phyloP scores from a whole-genome alignment of 1,139 yeast genomes.

The Diutina rugosa region DNA sequence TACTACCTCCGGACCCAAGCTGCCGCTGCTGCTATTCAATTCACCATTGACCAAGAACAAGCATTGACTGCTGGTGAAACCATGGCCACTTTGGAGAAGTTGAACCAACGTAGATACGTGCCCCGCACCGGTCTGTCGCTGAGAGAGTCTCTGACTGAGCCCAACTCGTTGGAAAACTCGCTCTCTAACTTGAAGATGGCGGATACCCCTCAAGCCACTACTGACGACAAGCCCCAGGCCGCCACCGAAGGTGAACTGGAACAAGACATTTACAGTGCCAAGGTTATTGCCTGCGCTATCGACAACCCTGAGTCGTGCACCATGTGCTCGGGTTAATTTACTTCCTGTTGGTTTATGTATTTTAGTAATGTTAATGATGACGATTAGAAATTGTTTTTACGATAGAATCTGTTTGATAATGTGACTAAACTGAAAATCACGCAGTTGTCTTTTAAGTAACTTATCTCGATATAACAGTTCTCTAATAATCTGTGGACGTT shows the following conservation, averaged over 20 bases:
- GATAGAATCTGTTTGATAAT: too few relatives aligned
- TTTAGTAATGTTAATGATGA: slow-evolving; percentile 2
- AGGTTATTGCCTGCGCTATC: slow-evolving; percentile 93
- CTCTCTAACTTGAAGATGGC: slow-evolving; percentile 29
- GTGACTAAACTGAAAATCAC: too few relatives aligned
- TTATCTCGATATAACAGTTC: too few relatives aligned
- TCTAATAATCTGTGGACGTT: too few relatives aligned
- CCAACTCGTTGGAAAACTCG: slow-evolving; percentile 36
- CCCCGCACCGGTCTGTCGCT: slow-evolving; percentile 14
- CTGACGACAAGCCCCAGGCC: slow-evolving; percentile 5
- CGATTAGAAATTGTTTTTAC: background rate
- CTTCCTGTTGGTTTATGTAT: background rate
- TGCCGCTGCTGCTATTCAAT: slow-evolving; percentile 88
- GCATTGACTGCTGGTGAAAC: slow-evolving; percentile 39
- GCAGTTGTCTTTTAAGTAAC: too few relatives aligned
- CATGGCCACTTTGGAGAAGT: slow-evolving; percentile 40
- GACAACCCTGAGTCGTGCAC: slow-evolving; percentile 95
- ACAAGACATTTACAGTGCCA: slow-evolving; percentile 76
- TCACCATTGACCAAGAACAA: slow-evolving; percentile 56
- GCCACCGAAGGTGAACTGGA: slow-evolving; percentile 14
- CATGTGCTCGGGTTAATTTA: slow-evolving; percentile 88
- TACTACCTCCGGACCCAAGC: slow-evolving; percentile 93
- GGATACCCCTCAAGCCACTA: slow-evolving; percentile 9
- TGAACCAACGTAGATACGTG: slow-evolving; percentile 40
- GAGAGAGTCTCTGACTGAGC: slow-evolving; percentile 19